A percentile compares a stretch with the other conserved stretches of the same genome.
Conservation (phyloP, 345 rosid genomes). For the Carallia pectinifolia region DNA sequence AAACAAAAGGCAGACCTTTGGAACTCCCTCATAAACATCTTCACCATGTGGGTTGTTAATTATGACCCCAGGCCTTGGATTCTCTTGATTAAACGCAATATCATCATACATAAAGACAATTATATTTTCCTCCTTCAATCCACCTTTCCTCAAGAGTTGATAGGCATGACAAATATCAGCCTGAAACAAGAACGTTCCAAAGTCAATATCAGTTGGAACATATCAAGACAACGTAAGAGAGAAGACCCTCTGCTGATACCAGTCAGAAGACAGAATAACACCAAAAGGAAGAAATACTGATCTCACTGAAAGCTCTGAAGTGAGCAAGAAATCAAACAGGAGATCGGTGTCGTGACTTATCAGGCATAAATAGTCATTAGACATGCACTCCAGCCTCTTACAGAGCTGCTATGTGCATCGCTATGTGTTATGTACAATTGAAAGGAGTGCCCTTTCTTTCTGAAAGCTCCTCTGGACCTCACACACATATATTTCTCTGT, state of each 20-base stretch:
- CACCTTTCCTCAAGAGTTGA: neutral
- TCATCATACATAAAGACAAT: neutral
- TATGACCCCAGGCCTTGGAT: slow-evolving; percentile 1
- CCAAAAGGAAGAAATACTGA: neutral
- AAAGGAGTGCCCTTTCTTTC: too few species aligned
- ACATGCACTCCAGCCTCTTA: too few species aligned
- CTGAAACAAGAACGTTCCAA: slow-evolving; percentile 24
- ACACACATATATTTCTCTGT: too few species aligned
- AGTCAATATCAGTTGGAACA: neutral
- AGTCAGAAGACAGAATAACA: neutral
- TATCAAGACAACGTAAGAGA: neutral
- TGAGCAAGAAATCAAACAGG: too few species aligned
- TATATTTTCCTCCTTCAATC: slow-evolving; percentile 4
- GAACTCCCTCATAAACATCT: neutral
- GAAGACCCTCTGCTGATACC: neutral
- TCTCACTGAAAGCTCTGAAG: too few species aligned
- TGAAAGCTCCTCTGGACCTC: too few species aligned
- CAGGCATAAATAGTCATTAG: too few species aligned
- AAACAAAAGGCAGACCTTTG: neutral
- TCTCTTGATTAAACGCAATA: neutral
- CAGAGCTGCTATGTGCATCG: too few species aligned
- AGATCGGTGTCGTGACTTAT: too few species aligned
- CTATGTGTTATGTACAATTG: too few species aligned
- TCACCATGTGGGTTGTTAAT: neutral
- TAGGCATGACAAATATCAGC: slow-evolving; percentile 38